Evolutionary conservation across 176 grass and related monocot genomes (phyloP), one percentile per base, ranked within the genome.

Genomic region (Bothriochloa decipiens): DNA sequence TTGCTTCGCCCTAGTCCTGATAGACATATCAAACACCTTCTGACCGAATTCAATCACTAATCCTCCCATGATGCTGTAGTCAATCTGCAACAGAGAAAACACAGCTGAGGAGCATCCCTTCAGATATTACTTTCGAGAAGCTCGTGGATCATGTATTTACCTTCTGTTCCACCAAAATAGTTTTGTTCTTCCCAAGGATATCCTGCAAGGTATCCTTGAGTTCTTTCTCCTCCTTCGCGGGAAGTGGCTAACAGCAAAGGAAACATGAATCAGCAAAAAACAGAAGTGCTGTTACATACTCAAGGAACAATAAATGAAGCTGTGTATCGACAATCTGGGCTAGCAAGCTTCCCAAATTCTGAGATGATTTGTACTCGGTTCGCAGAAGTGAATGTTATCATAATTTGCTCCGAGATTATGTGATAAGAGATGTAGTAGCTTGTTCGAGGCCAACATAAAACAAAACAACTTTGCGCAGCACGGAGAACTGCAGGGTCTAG

Each of bases 1-100:
- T 85, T 99, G 96, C 83, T 91, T 99, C 1, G 88, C 96, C 87
- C 91, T 94, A 9, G 93, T 96, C 89, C 55, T 99, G 81, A 99
- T 99, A 12, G 96, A 99, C 87, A 96, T 92, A 67, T 99, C 93
- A 23, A 99, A 89, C 27, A 99, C 93, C 84, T 80, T 96, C 79
- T 94, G 89, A 2, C 70, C 78, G 14, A 96, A 96, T 78, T 99
- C 88, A 68, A 99, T 85, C 83, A 99, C 88, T 29, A 99, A 76
- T 60, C 96, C 96, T 82, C 96, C 96, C 83, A 96, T 87, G 80
- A 96, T 96, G 62, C 78, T 89, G 72, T 94, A 77, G 82, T 99
- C 93, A 78, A 99, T 92, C 96, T 99, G 84, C 65, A 62, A 62
- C n/a, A 78, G 20, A 68, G 53, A 45, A 58, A 66, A 36, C n/a